A percentile compares a stretch with the other conserved stretches of the same genome.
These are phyloP conservation scores for Rhizomucor pusillus DNA, from an alignment of 371 early-diverging fungal species.

Conservation along the genomic window DNA sequence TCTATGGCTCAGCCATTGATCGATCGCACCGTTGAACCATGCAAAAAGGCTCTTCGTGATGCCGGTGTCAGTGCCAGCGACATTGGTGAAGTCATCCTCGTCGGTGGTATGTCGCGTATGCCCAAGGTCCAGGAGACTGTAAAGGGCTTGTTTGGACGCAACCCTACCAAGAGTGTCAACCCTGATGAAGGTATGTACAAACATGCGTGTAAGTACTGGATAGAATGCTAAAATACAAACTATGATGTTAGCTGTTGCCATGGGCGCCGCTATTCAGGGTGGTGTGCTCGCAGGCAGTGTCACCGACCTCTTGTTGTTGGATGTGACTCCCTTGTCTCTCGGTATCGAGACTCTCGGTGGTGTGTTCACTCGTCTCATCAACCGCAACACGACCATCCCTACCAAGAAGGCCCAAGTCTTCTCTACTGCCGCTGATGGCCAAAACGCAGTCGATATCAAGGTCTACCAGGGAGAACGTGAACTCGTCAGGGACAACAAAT, in stretches of 20 bases:
- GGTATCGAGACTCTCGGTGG: conserved; percentile 98
- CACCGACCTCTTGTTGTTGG: conserved; percentile 92
- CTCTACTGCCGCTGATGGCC: conserved; percentile 99
- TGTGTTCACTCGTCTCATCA: conserved; percentile 97
- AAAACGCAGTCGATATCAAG: conserved; percentile 96
- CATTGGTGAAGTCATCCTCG: conserved; percentile 96
- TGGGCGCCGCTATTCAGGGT: conserved; percentile 99
- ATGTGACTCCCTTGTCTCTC: conserved; percentile 98
- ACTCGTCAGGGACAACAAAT: conserved; percentile 95
- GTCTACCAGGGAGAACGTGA: conserved; percentile 99
- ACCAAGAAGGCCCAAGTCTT: conserved; percentile 99
- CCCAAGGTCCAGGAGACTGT: conserved; percentile 97
- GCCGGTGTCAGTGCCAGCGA: conserved; percentile 81
- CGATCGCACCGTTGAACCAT: conserved; percentile 90
- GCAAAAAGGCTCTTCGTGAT: conserved; percentile 96
- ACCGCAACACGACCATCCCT: conserved; percentile 98
- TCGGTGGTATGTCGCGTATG: conserved; percentile 99
- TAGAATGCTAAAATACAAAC: no score
- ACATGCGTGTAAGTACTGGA: no score
- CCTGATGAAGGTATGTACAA: no score
- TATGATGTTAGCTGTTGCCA: conserved; percentile 99
- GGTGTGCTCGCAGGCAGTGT: conserved; percentile 97
- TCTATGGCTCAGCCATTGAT: conserved; percentile 78
- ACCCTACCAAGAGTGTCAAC: conserved; percentile 94
- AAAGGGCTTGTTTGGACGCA: conserved; percentile 84